These are phyloP conservation scores for Piper betle DNA, from an alignment of 164 flowering plant genomes.

Conservation along the genomic window DNA sequence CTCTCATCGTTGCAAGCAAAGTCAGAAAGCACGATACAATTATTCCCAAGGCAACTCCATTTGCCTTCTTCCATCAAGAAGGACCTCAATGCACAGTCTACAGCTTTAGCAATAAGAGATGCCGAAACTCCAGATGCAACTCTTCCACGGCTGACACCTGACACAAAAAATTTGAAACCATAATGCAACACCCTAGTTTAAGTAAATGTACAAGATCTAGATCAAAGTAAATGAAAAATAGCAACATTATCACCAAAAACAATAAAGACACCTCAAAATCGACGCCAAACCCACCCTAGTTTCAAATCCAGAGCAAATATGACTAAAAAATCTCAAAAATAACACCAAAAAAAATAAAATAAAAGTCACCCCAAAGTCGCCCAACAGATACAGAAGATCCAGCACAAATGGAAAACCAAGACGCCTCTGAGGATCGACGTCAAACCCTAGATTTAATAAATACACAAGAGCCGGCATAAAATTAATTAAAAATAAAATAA, in stretches of 20 bases:
- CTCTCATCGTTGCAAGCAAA: constrained; percentile 6
- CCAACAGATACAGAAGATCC: too few relatives aligned
- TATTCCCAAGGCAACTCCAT: constrained; percentile 13
- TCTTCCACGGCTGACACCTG: constrained; percentile 9
- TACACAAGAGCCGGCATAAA: background rate
- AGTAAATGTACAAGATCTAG: background rate
- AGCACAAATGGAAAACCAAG: too few relatives aligned
- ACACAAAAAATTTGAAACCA: background rate
- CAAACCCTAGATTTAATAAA: background rate
- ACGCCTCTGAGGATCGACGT: background rate
- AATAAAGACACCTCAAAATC: too few relatives aligned
- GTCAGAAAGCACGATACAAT: constrained; percentile 1
- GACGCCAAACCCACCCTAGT: too few relatives aligned
- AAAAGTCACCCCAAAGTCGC: too few relatives aligned
- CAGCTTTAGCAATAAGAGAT: constrained; percentile 6
- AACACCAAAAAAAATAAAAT: too few relatives aligned
- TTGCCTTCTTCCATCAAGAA: constrained; percentile 1
- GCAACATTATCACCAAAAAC: too few relatives aligned
- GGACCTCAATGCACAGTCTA: constrained; percentile 8
- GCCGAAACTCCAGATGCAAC: constrained; percentile 4
- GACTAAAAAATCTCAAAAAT: too few relatives aligned
- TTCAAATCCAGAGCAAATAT: too few relatives aligned
- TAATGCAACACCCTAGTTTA: background rate
- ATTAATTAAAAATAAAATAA: too few relatives aligned
- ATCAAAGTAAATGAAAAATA: too few relatives aligned